phyloP scores from a whole-genome alignment of 1,139 yeast species.

The Nakaseomyces delphensis region DNA sequence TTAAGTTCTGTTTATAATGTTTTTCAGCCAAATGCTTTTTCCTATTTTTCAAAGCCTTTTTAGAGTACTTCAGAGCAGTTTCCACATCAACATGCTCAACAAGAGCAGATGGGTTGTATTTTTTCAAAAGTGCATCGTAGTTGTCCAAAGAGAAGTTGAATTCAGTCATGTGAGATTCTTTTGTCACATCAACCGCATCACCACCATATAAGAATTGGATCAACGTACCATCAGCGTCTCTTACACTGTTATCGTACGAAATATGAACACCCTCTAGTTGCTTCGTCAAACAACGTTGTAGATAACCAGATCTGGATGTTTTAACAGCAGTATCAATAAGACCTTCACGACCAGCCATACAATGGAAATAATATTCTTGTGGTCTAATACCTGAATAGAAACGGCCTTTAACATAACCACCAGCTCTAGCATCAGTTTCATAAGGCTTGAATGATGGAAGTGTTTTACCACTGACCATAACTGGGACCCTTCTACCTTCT shows the following conservation, averaged over 20 bases:
- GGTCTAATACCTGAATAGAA: constrained; percentile 97
- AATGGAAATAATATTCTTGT: constrained; percentile 99
- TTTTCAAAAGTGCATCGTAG: constrained; percentile 74
- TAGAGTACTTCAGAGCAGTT: constrained; percentile 67
- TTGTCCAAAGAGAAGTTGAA: constrained; percentile 90
- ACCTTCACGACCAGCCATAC: constrained; percentile 99
- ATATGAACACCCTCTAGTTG: constrained; percentile 97
- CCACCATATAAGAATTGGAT: constrained; percentile 97
- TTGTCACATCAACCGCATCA: constrained; percentile 88
- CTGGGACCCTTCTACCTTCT: constrained; percentile 99
- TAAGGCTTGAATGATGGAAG: constrained; percentile 93
- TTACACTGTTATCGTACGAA: constrained; percentile 86
- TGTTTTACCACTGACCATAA: constrained; percentile 97
- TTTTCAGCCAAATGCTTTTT: constrained; percentile 59
- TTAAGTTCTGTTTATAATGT: constrained; percentile 52
- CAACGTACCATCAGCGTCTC: constrained; percentile 92
- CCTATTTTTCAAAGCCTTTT: constrained; percentile 68
- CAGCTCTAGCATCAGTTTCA: constrained; percentile 96
- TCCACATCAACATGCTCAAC: constrained; percentile 75
- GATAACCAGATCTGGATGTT: constrained; percentile 96
- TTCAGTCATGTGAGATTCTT: constrained; percentile 89
- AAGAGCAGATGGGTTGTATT: constrained; percentile 76
- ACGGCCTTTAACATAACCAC: constrained; percentile 96
- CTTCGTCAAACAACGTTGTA: constrained; percentile 96
- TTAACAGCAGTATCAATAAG: constrained; percentile 98